Evolutionary conservation across 495 filamentous ascomycete genomes (phyloP).

Genomic region (Penicillium ucsense): DNA sequence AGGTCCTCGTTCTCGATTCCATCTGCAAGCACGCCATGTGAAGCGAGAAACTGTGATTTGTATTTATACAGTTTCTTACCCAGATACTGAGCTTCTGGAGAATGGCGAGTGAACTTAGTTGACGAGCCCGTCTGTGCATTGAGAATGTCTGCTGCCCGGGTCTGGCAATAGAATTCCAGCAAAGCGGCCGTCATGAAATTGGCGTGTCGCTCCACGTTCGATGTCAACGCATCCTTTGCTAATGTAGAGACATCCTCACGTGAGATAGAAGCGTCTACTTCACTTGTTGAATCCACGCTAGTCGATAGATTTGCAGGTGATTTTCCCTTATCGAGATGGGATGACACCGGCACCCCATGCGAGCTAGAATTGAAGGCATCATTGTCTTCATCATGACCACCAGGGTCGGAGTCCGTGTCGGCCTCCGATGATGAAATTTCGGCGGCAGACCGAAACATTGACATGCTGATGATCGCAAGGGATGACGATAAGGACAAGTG

Average conservation of each 20-base stretch:
- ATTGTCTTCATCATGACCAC: slow-evolving; percentile 8
- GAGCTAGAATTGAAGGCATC: slow-evolving; percentile 1
- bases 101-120: slow-evolving; percentile 29
- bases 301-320: background rate
- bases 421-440: slow-evolving; percentile 33
- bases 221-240: slow-evolving; percentile 16
- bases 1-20: slow-evolving; percentile 30
- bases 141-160: slow-evolving; percentile 35
- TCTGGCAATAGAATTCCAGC: slow-evolving; percentile 37
- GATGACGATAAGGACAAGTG: background rate
- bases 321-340: slow-evolving; percentile 3
- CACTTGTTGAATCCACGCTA: slow-evolving; percentile 4
- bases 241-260: slow-evolving; percentile 12
- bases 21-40: slow-evolving; percentile 30
- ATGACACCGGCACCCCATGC: background rate
- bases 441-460: slow-evolving; percentile 34
- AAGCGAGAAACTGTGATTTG: slow-evolving; percentile 32
- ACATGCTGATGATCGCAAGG: slow-evolving; percentile 23
- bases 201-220: slow-evolving; percentile 27
- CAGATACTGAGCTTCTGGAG: slow-evolving; percentile 32
- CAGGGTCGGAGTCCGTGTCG: slow-evolving; percentile 17
- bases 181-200: slow-evolving; percentile 37
- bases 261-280: slow-evolving; percentile 9
- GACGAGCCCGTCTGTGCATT: slow-evolving; percentile 28
- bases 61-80: slow-evolving; percentile 33